A percentile compares a stretch with the other conserved stretches of the same genome.
phyloP scores from a whole-genome alignment of 2,329 filamentous ascomycete species.

The Alternaria postmessia region DNA sequence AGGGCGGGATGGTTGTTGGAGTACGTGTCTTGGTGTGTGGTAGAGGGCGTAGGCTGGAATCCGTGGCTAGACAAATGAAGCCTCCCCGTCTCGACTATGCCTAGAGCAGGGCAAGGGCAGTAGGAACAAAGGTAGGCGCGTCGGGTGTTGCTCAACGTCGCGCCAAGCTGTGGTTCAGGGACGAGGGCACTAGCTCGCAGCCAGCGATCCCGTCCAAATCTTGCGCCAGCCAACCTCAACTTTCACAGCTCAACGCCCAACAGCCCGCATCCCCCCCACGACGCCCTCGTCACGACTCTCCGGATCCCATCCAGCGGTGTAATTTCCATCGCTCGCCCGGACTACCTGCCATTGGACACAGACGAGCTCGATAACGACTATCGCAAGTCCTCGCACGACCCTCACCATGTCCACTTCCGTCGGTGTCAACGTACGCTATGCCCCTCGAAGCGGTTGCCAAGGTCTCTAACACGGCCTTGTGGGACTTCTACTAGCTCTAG shows the following conservation, averaged over 20 bases:
- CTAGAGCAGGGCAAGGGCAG: neutral
- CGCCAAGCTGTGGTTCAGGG: slow-evolving; percentile 38
- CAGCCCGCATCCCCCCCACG: slow-evolving; percentile 33
- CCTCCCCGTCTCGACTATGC: neutral
- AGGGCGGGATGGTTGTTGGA: slow-evolving; percentile 7
- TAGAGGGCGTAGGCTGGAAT: neutral
- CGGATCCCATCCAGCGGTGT: slow-evolving; percentile 23
- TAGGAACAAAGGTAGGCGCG: slow-evolving; percentile 4
- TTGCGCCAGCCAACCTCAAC: slow-evolving; percentile 42
- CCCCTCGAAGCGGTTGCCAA: slow-evolving; percentile 5
- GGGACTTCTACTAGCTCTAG: slow-evolving; percentile 8
- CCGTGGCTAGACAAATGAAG: neutral
- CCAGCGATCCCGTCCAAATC: slow-evolving; percentile 30
- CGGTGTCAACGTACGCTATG: slow-evolving; percentile 61
- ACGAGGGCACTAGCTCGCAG: slow-evolving; percentile 26
- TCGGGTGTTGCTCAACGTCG: slow-evolving; percentile 24
- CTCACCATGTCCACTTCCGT: slow-evolving; percentile 56
- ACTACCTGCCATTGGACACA: slow-evolving; percentile 43
- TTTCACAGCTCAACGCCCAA: slow-evolving; percentile 35
- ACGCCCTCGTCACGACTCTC: slow-evolving; percentile 28
- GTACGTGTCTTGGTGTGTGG: neutral
- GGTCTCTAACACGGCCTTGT: neutral
- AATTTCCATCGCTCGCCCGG: slow-evolving; percentile 28
- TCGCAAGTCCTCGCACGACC: slow-evolving; percentile 33
- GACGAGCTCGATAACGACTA: slow-evolving; percentile 23